Conservation (phyloP, 352 stramenopile species). For the Globisporangium canariense region DNA sequence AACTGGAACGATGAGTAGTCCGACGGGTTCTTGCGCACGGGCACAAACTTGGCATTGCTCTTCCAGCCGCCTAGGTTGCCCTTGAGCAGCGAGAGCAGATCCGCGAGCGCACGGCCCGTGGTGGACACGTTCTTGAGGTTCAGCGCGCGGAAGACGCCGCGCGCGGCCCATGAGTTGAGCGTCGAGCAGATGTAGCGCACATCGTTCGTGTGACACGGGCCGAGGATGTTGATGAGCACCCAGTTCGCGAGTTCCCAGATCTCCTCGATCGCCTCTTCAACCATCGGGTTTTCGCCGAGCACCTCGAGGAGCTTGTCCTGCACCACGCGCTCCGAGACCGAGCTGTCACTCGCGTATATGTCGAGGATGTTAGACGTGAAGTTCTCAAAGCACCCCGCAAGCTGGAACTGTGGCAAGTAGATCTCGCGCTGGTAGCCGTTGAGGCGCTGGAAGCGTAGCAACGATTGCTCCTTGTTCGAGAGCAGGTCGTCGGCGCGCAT, state of each 20-base stretch:
- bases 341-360: slow-evolving; percentile 54
- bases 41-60: slow-evolving; percentile 77
- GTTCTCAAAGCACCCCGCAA: slow-evolving; percentile 95
- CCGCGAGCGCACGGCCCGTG: slow-evolving; percentile 63
- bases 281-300: slow-evolving; percentile 73
- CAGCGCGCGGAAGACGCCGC: slow-evolving; percentile 75
- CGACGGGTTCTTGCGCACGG: slow-evolving; percentile 74
- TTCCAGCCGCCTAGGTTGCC: slow-evolving; percentile 70
- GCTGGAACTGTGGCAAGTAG: slow-evolving; percentile 98
- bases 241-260: slow-evolving; percentile 96
- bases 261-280: slow-evolving; percentile 93
- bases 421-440: slow-evolving; percentile 96
- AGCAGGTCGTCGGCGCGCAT: slow-evolving; percentile 93
- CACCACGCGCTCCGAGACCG: slow-evolving; percentile 64
- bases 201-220: slow-evolving; percentile 93
- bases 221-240: slow-evolving; percentile 93
- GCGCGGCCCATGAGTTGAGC: slow-evolving; percentile 73
- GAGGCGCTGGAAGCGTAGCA: slow-evolving; percentile 96
- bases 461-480: slow-evolving; percentile 80
- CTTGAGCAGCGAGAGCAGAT: slow-evolving; percentile 70
- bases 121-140: slow-evolving; percentile 66
- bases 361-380: slow-evolving; percentile 78
- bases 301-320: slow-evolving; percentile 85
- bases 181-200: slow-evolving; percentile 89
- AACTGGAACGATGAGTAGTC: slow-evolving; percentile 87